A percentile compares a stretch with the other conserved stretches of the same genome.
These are phyloP conservation scores for Penicillium robsamsonii DNA, from an alignment of 495 filamentous ascomycete species.

Conservation along the genomic window DNA sequence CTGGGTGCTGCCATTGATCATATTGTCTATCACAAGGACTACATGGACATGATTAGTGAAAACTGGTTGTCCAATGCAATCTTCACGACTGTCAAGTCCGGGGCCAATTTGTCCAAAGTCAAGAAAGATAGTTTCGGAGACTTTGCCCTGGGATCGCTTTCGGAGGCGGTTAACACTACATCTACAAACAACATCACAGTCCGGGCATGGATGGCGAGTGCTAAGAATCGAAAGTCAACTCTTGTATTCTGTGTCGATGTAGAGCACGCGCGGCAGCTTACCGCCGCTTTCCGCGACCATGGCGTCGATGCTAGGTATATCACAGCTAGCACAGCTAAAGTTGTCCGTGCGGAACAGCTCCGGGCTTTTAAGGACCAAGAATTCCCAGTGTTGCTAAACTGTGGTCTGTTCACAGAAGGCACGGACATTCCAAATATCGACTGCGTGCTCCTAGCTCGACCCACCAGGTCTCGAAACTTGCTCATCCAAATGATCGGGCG, in stretches of 20 bases:
- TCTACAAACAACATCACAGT: slow-evolving; percentile 78
- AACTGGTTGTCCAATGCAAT: slow-evolving; percentile 80
- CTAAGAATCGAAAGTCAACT: slow-evolving; percentile 72
- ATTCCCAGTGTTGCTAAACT: slow-evolving; percentile 89
- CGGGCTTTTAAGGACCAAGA: slow-evolving; percentile 71
- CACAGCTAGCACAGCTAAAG: slow-evolving; percentile 69
- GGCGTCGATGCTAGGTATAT: slow-evolving; percentile 83
- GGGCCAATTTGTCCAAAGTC: slow-evolving; percentile 71
- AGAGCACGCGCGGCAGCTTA: slow-evolving; percentile 70
- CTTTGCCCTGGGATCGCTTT: slow-evolving; percentile 71
- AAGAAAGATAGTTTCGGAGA: slow-evolving; percentile 66
- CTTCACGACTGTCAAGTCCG: slow-evolving; percentile 88
- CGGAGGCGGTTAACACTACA: slow-evolving; percentile 73
- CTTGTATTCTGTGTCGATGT: slow-evolving; percentile 92
- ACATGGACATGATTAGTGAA: slow-evolving; percentile 92
- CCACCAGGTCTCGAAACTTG: slow-evolving; percentile 85
- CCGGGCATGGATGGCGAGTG: slow-evolving; percentile 78
- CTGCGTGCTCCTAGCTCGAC: slow-evolving; percentile 83
- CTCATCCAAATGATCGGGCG: slow-evolving; percentile 97
- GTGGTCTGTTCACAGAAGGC: slow-evolving; percentile 93
- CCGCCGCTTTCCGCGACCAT: slow-evolving; percentile 66
- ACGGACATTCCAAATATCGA: slow-evolving; percentile 98
- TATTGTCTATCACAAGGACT: slow-evolving; percentile 97
- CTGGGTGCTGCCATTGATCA: slow-evolving; percentile 88
- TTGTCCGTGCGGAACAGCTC: slow-evolving; percentile 62